Conservation (phyloP, 768 basidiomycete genomes). For the Steccherinum ochraceum region DNA sequence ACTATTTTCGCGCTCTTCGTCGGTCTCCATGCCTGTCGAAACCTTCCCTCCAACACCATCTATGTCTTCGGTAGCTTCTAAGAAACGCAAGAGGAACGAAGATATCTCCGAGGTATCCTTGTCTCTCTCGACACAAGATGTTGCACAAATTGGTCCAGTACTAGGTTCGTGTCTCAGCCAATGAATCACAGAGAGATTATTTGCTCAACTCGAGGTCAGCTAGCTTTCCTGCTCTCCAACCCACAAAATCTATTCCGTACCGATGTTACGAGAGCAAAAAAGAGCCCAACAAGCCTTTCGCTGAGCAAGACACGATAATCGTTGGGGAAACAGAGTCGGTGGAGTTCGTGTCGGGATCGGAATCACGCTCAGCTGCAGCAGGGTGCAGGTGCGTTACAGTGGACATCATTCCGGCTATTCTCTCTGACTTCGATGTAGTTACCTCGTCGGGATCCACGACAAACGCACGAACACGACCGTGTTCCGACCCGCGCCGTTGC, state of each 20-base stretch:
- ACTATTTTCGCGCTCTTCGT: not conserved
- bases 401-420: too few relatives aligned
- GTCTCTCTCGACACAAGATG: conserved; percentile 28
- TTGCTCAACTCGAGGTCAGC: conserved; percentile 27
- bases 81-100: conserved; percentile 44
- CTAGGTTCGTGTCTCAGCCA: conserved; percentile 40
- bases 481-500: conserved; percentile 59
- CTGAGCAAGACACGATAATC: conserved; percentile 36
- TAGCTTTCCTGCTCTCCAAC: conserved; percentile 59
- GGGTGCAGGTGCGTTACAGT: conserved; percentile 59
- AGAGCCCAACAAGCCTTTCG: conserved; percentile 23
- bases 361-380: conserved; percentile 40
- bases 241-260: conserved; percentile 55
- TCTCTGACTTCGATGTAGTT: conserved; percentile 37
- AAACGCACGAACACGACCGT: conserved; percentile 65
- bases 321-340: conserved; percentile 82
- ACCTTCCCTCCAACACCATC: not conserved
- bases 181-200: too few relatives aligned
- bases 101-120: conserved; percentile 31
- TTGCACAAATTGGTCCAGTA: conserved; percentile 40
- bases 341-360: conserved; percentile 70
- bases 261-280: conserved; percentile 45
- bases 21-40: not conserved
- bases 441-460: conserved; percentile 79
- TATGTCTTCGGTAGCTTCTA: conserved; percentile 5